Evolutionary conservation across 805 yeast genomes (phyloP), one percentile per base, ranked within the genome.

Genomic region (Lipomyces sp.): DNA sequence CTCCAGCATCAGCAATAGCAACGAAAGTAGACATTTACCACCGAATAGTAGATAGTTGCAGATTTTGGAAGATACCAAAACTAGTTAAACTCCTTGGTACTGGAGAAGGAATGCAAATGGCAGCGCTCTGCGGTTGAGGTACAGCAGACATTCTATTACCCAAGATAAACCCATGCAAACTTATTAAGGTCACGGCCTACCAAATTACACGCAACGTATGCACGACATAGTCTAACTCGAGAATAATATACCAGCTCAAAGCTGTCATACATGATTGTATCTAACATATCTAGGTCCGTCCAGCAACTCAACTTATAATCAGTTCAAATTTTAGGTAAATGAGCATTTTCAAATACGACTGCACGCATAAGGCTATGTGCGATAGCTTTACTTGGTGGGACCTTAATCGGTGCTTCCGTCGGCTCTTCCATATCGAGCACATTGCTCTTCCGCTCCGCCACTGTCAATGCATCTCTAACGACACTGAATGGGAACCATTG

Each of bases 401-500:
- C 71, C 57, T 59, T 67, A 59, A 69, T 63, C 29, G 68, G 70
- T 11, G 56, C 58, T n/a, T 58, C 69, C 10, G 60, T 42, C 54
- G 57, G 57, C 10, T 35, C 37, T 18, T 57, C 64, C 18, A 67
- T 32, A 57, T 67, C 70, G 13, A 67, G 62, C 4, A 64, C 57
- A 18, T n/a, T 51, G 57, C 63, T 62, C 58, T 57, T 64, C 45
- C 30, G 54, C 54, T 64, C 69, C 10, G 75, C 64, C 30, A 60
- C 57, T 10, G 60, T 64, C 62, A 78, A 60, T 29, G 87, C 79
- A 59, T 79, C 75, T 39, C 77, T 77, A 30, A 91, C 80, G 53
- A 84, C 86, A 1, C 76, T 78, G 2, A 83, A 79, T 65, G 87
- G 86, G 71, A 92, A 88, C 98, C 98, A 93, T 73, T 86, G 82